Evolutionary conservation across 1,139 yeast species (phyloP), one percentile per base, ranked within the genome.

Genomic region (Lodderomyces jiufengensis): DNA sequence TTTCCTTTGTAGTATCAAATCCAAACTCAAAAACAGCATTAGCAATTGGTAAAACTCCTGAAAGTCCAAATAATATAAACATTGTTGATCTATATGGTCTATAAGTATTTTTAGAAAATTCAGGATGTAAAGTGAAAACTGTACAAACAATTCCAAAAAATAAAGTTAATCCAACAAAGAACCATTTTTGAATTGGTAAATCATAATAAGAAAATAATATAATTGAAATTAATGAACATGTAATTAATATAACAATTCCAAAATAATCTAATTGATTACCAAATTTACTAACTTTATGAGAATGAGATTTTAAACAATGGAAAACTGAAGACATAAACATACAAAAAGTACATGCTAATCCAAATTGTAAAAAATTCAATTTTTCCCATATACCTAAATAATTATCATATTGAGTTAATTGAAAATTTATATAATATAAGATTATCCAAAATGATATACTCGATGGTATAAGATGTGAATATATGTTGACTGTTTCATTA

Each of bases 251-350:
- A 9, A 87, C 84, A 32, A 88, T 88, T 0, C 97, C 97, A 39
- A 88, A 72, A 51, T 88, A 90, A 56, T 88, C 97, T 40, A 87
- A 66, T 48, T 81, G 84, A 54, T 87, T 86, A 2, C 95, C 95
- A 39, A 80, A 63, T 29, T 66, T 63, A 27, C 83, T 70, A 7
- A 85, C 76, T 20, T 51, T 47, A 21, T 63, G 70, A 8, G 95
- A 85, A 55, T 88, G 97, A 38, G 81, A 70, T 52, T 86, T 87
- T 38, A 86, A 50, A 42, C 84, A 73, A 52, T 88, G 97, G 61
- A 83, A 88, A 2, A 73, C 61, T 13, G 95, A 84, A 25, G 95
- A 83, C 68, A 84, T 69, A 30, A 78, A 73, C 43, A 90, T 61
- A 51, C 96, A 88, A 2, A 51, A 44, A n/a, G 70, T 60, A 15